phyloP scores from a whole-genome alignment of 495 filamentous ascomycete genomes.

The Penicillium paradoxum region DNA sequence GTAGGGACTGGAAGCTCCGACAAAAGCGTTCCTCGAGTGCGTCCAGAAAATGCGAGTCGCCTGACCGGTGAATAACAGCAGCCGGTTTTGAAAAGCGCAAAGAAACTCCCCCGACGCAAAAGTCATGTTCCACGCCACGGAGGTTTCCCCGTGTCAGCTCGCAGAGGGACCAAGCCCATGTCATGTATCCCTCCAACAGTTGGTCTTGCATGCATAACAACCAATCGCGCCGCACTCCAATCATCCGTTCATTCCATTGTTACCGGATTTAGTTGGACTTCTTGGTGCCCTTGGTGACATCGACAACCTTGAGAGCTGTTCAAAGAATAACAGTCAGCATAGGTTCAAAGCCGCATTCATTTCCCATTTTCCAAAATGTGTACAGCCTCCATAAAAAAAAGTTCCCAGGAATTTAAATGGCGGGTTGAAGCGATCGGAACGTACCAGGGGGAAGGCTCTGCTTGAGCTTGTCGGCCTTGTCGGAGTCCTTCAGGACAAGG shows the following conservation, averaged over 20 bases:
- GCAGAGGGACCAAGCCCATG: slow-evolving; percentile 30
- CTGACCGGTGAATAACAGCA: slow-evolving; percentile 24
- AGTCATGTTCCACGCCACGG: slow-evolving; percentile 5
- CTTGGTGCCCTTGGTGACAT: slow-evolving; percentile 71
- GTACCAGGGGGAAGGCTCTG: slow-evolving; percentile 94
- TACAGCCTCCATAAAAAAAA: background rate
- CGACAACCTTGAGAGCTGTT: slow-evolving; percentile 67
- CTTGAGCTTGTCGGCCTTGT: slow-evolving; percentile 99
- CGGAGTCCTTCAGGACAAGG: slow-evolving; percentile 91
- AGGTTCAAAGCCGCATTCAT: background rate
- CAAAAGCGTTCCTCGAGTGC: slow-evolving; percentile 27
- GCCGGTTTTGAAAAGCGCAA: slow-evolving; percentile 30
- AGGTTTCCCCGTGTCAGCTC: slow-evolving; percentile 34
- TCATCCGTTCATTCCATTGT: slow-evolving; percentile 29
- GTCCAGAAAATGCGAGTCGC: slow-evolving; percentile 39
- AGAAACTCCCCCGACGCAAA: slow-evolving; percentile 14
- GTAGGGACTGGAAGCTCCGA: slow-evolving; percentile 36
- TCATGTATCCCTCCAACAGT: slow-evolving; percentile 29
- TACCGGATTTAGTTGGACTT: slow-evolving; percentile 44
- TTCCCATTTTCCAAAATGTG: background rate
- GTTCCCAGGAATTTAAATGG: background rate
- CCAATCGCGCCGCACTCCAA: slow-evolving; percentile 28
- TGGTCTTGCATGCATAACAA: slow-evolving; percentile 32
- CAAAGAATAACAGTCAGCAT: slow-evolving; percentile 22
- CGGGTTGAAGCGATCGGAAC: slow-evolving; percentile 27